Percentiles rank a stretch among this genome's conserved stretches.
phyloP scores from a whole-genome alignment of 148 eudicot species.

The Cornus controversa region DNA sequence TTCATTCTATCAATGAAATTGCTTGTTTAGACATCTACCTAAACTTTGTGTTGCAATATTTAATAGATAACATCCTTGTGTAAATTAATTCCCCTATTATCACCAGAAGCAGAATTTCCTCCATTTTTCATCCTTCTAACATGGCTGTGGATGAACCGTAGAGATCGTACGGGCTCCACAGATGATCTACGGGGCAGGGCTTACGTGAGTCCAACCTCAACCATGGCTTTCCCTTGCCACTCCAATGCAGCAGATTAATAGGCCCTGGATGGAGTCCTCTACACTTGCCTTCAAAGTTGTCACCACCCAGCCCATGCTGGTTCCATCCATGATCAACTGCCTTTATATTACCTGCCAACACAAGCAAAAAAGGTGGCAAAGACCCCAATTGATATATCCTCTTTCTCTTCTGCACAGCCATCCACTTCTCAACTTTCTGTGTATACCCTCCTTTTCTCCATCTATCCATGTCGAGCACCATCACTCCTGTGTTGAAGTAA shows the following conservation, averaged over 20 bases:
- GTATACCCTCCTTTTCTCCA: constrained; percentile 17
- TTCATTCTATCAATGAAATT: no score
- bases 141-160: neutral
- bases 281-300: neutral
- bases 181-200: neutral
- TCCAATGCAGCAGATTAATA: neutral
- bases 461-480: constrained; percentile 8
- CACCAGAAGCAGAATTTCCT: neutral
- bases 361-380: constrained; percentile 6
- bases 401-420: constrained; percentile 10
- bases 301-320: neutral
- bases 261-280: neutral
- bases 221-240: neutral
- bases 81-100: neutral
- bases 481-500: neutral
- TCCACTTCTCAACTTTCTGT: constrained; percentile 14
- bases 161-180: neutral
- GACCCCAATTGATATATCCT: constrained; percentile 16
- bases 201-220: neutral
- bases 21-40: neutral
- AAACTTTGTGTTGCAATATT: neutral
- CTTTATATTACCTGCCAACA: neutral
- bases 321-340: neutral
- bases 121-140: neutral
- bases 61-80: neutral